Evolutionary conservation across 768 basidiomycete species (phyloP).

Genomic region (Boletus subparvulus): DNA sequence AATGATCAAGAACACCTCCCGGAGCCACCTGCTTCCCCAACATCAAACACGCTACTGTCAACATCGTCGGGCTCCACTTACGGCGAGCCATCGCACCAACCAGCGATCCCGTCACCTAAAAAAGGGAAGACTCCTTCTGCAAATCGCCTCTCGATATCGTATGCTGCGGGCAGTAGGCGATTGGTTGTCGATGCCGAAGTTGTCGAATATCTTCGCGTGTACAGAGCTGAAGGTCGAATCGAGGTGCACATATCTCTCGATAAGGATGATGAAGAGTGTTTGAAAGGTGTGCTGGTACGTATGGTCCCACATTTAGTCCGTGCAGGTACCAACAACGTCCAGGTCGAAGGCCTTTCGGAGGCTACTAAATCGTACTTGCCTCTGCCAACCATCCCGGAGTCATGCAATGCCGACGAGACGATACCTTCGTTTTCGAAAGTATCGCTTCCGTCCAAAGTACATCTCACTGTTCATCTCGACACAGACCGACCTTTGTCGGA

Average conservation of each 20-base stretch:
- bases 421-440: constrained; percentile 72
- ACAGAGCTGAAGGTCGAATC: constrained; percentile 79
- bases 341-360: constrained; percentile 79
- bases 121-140: constrained; percentile 59
- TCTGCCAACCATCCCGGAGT: constrained; percentile 45
- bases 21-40: constrained; percentile 59
- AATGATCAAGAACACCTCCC: constrained; percentile 47
- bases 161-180: constrained; percentile 83
- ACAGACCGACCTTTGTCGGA: constrained; percentile 87
- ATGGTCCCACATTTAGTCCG: constrained; percentile 1
- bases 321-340: constrained; percentile 10
- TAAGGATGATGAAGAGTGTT: constrained; percentile 51
- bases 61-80: constrained; percentile 39
- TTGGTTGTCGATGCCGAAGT: constrained; percentile 88
- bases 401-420: constrained; percentile 53
- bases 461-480: constrained; percentile 80
- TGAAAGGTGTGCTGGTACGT: constrained; percentile 78
- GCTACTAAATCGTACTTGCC: constrained; percentile 68
- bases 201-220: constrained; percentile 78
- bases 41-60: constrained; percentile 47
- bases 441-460: constrained; percentile 51
- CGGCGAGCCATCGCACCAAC: constrained; percentile 45
- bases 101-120: constrained; percentile 29
- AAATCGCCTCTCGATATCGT: constrained; percentile 91
- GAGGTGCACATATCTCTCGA: constrained; percentile 71